Evolutionary conservation across 164 flowering plant species (phyloP).

Genomic region (Vitis amurensis): DNA sequence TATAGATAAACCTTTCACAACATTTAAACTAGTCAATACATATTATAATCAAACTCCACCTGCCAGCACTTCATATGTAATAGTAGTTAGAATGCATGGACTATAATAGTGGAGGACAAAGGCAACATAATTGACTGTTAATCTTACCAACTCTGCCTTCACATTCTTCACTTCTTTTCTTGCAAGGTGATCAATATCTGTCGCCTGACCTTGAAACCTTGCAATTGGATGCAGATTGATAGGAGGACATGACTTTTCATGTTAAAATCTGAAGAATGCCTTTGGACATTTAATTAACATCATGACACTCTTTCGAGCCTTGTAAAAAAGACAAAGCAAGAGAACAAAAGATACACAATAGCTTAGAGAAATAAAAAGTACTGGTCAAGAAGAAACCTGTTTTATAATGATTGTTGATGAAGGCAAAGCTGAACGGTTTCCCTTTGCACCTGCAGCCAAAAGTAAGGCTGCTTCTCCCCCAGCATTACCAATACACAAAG

Average conservation of each 20-base stretch:
- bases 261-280: constrained; percentile 5
- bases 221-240: constrained; percentile 70
- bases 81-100: background rate
- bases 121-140: background rate
- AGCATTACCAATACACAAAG: constrained; percentile 98
- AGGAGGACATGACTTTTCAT: constrained; percentile 1
- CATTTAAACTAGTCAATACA: too few species aligned
- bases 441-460: constrained; percentile 92
- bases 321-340: background rate
- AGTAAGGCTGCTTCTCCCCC: constrained; percentile 99
- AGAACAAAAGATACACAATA: too few species aligned
- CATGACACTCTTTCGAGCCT: background rate
- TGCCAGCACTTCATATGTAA: background rate
- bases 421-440: constrained; percentile 92
- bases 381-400: constrained; percentile 50
- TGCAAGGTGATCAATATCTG: constrained; percentile 74
- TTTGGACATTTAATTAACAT: background rate
- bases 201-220: constrained; percentile 90
- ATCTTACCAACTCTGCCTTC: constrained; percentile 75
- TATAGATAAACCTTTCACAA: background rate
- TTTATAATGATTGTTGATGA: constrained; percentile 91
- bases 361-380: too few species aligned
- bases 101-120: background rate
- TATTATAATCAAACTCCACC: background rate
- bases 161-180: constrained; percentile 73